Percentiles rank a stretch among this genome's conserved stretches.
Evolutionary conservation across 768 basidiomycete genomes (phyloP).

Genomic region (Tylopilus balloui): DNA sequence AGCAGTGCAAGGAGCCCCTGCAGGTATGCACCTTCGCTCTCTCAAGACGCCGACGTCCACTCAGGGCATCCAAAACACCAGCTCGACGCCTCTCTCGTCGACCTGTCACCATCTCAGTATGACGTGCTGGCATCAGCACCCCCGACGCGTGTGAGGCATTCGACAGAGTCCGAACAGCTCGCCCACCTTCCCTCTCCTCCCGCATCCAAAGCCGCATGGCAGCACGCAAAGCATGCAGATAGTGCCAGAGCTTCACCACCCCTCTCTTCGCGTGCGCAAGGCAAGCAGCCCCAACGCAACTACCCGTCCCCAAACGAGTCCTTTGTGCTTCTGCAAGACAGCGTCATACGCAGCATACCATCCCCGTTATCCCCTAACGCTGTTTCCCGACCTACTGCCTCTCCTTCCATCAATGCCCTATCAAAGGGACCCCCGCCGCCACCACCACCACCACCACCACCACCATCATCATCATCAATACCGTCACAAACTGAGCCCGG

Average conservation of each 20-base stretch:
- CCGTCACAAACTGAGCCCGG: slow-evolving; percentile 44
- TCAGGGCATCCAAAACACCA: slow-evolving; percentile 26
- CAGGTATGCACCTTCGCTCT: slow-evolving; percentile 45
- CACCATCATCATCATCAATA: slow-evolving; percentile 26
- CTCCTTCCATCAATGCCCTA: slow-evolving; percentile 32
- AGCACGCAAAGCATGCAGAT: slow-evolving; percentile 45
- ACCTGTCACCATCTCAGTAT: slow-evolving; percentile 81
- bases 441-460: slow-evolving; percentile 15
- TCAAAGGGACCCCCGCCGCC: slow-evolving; percentile 26
- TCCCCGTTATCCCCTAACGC: slow-evolving; percentile 42
- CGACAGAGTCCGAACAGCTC: slow-evolving; percentile 43
- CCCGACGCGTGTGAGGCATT: slow-evolving; percentile 34
- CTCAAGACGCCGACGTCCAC: slow-evolving; percentile 1
- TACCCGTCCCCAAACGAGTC: slow-evolving; percentile 73
- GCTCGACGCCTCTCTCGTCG: slow-evolving; percentile 89
- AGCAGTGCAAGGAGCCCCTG: slow-evolving; percentile 89
- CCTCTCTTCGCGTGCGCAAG: slow-evolving; percentile 53
- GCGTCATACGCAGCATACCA: slow-evolving; percentile 68
- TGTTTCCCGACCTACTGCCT: slow-evolving; percentile 40
- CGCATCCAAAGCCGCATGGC: slow-evolving; percentile 60
- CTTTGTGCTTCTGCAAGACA: slow-evolving; percentile 87
- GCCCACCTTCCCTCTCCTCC: slow-evolving; percentile 45
- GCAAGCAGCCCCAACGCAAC: slow-evolving; percentile 55
- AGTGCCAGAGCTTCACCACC: slow-evolving; percentile 32
- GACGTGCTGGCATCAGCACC: slow-evolving; percentile 73